These are phyloP conservation scores for Arthrobotrys sphaeroides DNA, from an alignment of 2,329 filamentous ascomycete genomes.

Conservation along the genomic window DNA sequence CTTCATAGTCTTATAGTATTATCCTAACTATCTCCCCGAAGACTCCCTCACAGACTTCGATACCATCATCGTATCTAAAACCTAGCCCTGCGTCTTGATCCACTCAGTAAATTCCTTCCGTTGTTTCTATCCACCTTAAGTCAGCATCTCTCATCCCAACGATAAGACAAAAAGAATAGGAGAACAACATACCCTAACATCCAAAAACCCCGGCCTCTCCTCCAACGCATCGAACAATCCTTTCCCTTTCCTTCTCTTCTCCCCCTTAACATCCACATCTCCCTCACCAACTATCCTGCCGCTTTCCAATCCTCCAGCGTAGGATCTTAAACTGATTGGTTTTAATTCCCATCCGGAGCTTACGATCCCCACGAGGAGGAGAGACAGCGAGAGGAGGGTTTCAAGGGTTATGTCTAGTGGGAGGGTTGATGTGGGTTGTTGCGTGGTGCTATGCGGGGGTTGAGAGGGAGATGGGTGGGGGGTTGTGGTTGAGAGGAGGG, in stretches of 20 bases:
- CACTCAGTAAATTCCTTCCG: slow-evolving; percentile 74
- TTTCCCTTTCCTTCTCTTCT: slow-evolving; percentile 72
- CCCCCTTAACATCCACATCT: slow-evolving; percentile 69
- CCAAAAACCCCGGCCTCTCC: slow-evolving; percentile 82
- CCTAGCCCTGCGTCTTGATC: slow-evolving; percentile 35
- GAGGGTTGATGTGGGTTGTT: slow-evolving; percentile 65
- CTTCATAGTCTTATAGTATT: too few species aligned
- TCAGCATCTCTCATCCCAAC: slow-evolving; percentile 14
- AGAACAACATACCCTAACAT: slow-evolving; percentile 73
- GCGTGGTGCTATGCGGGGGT: slow-evolving; percentile 51
- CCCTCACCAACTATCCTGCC: slow-evolving; percentile 69
- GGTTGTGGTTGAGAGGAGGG: slow-evolving; percentile 65
- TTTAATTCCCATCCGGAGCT: slow-evolving; percentile 74
- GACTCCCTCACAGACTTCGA: too few species aligned
- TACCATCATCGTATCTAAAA: too few species aligned
- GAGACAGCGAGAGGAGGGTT: slow-evolving; percentile 78
- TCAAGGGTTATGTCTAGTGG: slow-evolving; percentile 89
- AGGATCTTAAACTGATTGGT: slow-evolving; percentile 83
- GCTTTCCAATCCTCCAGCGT: slow-evolving; percentile 84
- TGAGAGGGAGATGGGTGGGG: slow-evolving; percentile 63
- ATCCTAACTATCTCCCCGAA: too few species aligned
- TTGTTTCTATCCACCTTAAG: slow-evolving; percentile 64
- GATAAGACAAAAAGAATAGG: slow-evolving; percentile 54
- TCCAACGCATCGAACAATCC: slow-evolving; percentile 85
- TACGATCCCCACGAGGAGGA: slow-evolving; percentile 86